phyloP scores from a whole-genome alignment of 2,329 filamentous ascomycete genomes.

The Triangularia verruculosa region DNA sequence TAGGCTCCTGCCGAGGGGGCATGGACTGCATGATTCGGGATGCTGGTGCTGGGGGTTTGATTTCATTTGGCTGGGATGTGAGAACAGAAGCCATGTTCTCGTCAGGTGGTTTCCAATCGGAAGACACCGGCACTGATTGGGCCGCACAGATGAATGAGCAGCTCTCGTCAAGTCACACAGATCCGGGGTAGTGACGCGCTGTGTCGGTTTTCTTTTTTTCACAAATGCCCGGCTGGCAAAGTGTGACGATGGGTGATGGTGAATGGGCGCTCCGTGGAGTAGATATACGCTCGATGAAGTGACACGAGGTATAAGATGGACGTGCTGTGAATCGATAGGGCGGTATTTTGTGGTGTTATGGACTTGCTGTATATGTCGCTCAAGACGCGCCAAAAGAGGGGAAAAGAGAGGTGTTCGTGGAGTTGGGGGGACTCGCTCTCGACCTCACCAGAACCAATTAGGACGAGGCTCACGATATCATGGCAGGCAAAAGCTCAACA shows the following conservation, averaged over 20 bases:
- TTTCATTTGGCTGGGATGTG: slow-evolving; percentile 38
- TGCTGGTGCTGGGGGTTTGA: slow-evolving; percentile 38
- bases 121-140: slow-evolving; percentile 15
- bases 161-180: slow-evolving; percentile 17
- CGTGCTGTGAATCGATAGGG: not conserved
- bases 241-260: slow-evolving; percentile 12
- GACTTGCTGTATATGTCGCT: slow-evolving; percentile 1
- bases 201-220: slow-evolving; percentile 8
- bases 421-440: slow-evolving; percentile 17
- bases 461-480: slow-evolving; percentile 33
- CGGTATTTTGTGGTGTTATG: not conserved
- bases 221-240: slow-evolving; percentile 16
- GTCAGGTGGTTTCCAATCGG: slow-evolving; percentile 19
- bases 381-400: slow-evolving; percentile 17
- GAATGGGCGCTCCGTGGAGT: not conserved
- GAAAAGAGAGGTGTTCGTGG: slow-evolving; percentile 15
- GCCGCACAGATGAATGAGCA: slow-evolving; percentile 13
- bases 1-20: slow-evolving; percentile 42
- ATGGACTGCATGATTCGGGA: slow-evolving; percentile 42
- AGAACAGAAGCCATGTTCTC: slow-evolving; percentile 45
- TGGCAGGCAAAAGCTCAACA: slow-evolving; percentile 28
- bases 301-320: not conserved
- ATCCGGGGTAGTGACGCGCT: slow-evolving; percentile 20
- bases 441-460: slow-evolving; percentile 33
- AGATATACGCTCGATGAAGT: not conserved